Conservation (phyloP, 805 yeast species). For the Ogataea parapolymorpha region DNA sequence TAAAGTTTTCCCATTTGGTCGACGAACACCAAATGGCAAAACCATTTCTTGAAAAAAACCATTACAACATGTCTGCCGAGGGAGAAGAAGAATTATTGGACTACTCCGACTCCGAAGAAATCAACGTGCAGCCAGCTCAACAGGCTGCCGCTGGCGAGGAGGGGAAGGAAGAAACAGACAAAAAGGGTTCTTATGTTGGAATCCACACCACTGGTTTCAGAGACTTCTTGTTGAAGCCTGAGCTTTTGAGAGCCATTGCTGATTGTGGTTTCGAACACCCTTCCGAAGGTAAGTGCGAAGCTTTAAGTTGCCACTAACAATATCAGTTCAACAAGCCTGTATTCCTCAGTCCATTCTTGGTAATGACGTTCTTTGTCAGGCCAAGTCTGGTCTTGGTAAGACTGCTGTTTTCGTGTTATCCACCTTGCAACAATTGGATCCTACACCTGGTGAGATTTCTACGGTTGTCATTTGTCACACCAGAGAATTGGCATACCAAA, state of each 20-base stretch:
- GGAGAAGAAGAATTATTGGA: slow-evolving; percentile 99
- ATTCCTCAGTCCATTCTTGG: slow-evolving; percentile 98
- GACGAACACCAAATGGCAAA: slow-evolving; percentile 9
- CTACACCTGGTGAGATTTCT: slow-evolving; percentile 94
- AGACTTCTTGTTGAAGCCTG: slow-evolving; percentile 95
- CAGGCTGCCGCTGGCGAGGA: slow-evolving; percentile 41
- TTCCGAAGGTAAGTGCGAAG: slow-evolving; percentile 79
- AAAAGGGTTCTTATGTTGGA: slow-evolving; percentile 97
- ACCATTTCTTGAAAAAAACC: slow-evolving; percentile 4
- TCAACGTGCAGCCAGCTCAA: slow-evolving; percentile 63
- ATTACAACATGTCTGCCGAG: slow-evolving; percentile 73
- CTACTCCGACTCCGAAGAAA: slow-evolving; percentile 97
- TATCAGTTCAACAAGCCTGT: slow-evolving; percentile 89
- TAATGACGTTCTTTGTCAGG: slow-evolving; percentile 97
- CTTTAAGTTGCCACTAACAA: slow-evolving; percentile 6
- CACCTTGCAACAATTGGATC: slow-evolving; percentile 94
- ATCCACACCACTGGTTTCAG: slow-evolving; percentile 98
- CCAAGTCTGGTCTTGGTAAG: slow-evolving; percentile 99
- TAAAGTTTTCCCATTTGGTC: slow-evolving; percentile 8
- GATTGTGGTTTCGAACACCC: slow-evolving; percentile 99
- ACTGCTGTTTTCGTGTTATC: slow-evolving; percentile 97
- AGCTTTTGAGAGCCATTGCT: slow-evolving; percentile 93
- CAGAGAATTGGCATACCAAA: slow-evolving; percentile 97
- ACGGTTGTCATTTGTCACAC: slow-evolving; percentile 96
- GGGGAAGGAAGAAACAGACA: slow-evolving; percentile 60